phyloP scores from a whole-genome alignment of 345 rosid species.

The Sisymbrium irio region DNA sequence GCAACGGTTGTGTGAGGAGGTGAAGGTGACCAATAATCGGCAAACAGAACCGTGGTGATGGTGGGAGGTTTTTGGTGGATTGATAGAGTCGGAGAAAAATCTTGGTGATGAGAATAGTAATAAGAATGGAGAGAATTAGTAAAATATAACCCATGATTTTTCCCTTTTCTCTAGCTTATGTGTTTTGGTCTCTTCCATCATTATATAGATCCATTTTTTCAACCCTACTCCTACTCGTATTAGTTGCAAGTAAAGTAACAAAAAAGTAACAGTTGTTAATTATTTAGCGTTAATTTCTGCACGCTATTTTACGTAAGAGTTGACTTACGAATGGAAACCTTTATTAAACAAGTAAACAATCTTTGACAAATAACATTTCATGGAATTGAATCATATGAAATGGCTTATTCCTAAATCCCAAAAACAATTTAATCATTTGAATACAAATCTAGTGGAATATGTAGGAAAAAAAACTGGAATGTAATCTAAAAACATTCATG shows the following conservation, averaged over 20 bases:
- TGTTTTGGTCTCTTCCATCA: not conserved
- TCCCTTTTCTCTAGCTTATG: not conserved
- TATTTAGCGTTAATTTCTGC: not conserved
- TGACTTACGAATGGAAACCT: not conserved
- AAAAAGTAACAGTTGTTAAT: not conserved
- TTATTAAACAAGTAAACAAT: not conserved
- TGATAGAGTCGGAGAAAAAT: not conserved
- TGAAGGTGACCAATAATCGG: constrained; percentile 39
- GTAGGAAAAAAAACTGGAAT: too few relatives aligned
- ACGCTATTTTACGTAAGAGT: not conserved
- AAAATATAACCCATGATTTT: constrained; percentile 7
- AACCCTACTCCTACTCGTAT: not conserved
- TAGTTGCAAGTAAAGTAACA: not conserved
- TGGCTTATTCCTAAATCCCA: too few relatives aligned
- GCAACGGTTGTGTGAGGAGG: constrained; percentile 27
- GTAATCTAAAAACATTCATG: too few relatives aligned
- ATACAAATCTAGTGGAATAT: too few relatives aligned
- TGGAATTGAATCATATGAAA: too few relatives aligned
- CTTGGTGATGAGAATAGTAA: constrained; percentile 15
- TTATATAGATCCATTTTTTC: not conserved
- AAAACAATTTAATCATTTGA: too few relatives aligned
- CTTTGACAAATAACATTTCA: not conserved
- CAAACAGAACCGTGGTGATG: constrained; percentile 24
- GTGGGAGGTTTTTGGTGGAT: constrained; percentile 26
- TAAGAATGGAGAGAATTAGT: not conserved